Evolutionary conservation across 179 eudicot species (phyloP).

Genomic region (Camellia oleifera): DNA sequence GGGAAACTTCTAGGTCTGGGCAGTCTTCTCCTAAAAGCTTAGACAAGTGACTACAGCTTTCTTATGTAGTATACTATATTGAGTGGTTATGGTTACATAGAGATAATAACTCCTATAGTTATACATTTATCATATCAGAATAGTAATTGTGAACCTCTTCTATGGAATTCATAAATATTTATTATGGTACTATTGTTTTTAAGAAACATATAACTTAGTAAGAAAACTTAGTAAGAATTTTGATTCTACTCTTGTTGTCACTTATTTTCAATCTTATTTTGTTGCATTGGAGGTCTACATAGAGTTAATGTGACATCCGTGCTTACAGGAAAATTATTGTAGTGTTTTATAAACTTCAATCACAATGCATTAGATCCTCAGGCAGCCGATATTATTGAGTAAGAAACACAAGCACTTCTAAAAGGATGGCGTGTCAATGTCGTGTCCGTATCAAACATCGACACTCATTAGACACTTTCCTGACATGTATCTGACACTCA

Average conservation of each 20-base stretch:
- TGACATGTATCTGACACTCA: too few species aligned
- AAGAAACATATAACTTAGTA: not conserved
- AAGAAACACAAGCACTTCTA: too few species aligned
- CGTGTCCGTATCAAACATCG: too few species aligned
- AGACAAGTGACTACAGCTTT: not conserved
- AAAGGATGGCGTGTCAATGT: too few species aligned
- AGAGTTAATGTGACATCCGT: too few species aligned
- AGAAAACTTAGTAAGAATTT: slow-evolving; percentile 2
- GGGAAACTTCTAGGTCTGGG: not conserved
- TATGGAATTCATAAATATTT: not conserved
- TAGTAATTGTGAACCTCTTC: not conserved
- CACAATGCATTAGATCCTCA: too few species aligned
- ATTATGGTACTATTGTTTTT: not conserved
- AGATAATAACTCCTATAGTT: not conserved
- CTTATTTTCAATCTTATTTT: too few species aligned
- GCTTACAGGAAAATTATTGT: too few species aligned
- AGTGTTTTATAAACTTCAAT: too few species aligned
- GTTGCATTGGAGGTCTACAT: too few species aligned
- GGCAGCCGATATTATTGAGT: too few species aligned
- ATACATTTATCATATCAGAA: not conserved
- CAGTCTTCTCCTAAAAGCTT: not conserved
- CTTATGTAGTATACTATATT: not conserved
- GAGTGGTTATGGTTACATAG: not conserved
- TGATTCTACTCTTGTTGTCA: not conserved
- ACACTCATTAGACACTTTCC: too few species aligned